Conservation (phyloP, 331 rosid species). For the Erythrophleum ivorense region DNA sequence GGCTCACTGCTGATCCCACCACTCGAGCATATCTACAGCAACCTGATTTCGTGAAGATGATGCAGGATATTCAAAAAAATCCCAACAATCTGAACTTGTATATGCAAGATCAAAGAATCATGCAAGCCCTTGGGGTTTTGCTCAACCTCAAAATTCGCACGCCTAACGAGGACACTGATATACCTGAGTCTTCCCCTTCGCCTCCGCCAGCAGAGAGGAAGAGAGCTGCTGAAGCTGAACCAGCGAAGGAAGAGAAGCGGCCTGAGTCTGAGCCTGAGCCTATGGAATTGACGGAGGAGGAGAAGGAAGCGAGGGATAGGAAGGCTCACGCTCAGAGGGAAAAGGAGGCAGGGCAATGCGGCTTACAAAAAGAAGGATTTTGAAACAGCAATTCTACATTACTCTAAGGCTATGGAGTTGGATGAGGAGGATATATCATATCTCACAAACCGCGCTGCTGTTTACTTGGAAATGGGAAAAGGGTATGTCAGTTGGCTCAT, state of each 20-base stretch:
- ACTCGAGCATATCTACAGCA: slow-evolving; percentile 80
- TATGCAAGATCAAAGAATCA: slow-evolving; percentile 84
- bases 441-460: slow-evolving; percentile 86
- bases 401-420: slow-evolving; percentile 78
- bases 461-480: slow-evolving; percentile 90
- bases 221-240: slow-evolving; percentile 68
- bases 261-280: slow-evolving; percentile 45
- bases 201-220: slow-evolving; percentile 53
- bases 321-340: slow-evolving; percentile 76
- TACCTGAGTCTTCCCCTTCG: slow-evolving; percentile 55
- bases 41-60: slow-evolving; percentile 84
- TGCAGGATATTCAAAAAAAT: slow-evolving; percentile 88
- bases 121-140: slow-evolving; percentile 93
- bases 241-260: slow-evolving; percentile 49
- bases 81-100: slow-evolving; percentile 66
- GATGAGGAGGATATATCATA: slow-evolving; percentile 84
- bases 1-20: slow-evolving; percentile 80
- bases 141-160: slow-evolving; percentile 70
- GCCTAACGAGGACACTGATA: slow-evolving; percentile 58
- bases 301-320: slow-evolving; percentile 57
- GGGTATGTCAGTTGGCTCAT: slow-evolving; percentile 48
- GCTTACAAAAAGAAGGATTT: slow-evolving; percentile 95
- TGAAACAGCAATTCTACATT: slow-evolving; percentile 77
- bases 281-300: slow-evolving; percentile 48
- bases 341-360: slow-evolving; percentile 87